Evolutionary conservation across 805 yeast species (phyloP), one percentile per base, ranked within the genome.

Genomic region (Hanseniaspora opuntiae): DNA sequence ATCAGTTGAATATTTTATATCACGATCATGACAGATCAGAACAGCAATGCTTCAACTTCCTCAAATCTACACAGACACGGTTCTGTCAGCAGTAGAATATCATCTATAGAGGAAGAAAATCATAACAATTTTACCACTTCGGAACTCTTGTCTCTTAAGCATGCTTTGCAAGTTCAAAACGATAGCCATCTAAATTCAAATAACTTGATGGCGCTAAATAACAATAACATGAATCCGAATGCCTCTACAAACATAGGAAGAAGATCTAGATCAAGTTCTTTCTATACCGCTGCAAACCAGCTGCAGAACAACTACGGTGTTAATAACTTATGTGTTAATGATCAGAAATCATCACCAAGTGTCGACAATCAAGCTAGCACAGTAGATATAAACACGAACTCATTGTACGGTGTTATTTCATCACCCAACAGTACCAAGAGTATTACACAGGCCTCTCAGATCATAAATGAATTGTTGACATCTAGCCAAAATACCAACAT

Each of bases 241-340:
- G 14, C 48, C 7, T 45, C 48, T 16, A 19, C 48, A 45, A 47
- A 39, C 22, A 16, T 35, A 17, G 48, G 54, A 11, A 42, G 54
- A 44, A 42, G 48, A 36, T 50, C 54, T 8, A 42, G 54, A 50
- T 50, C 54, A 9, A 50, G 54, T 24, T 50, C 54, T 5, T 50
- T 44, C 17, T 49, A 49, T 24, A 49, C 53, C 1, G 30, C 47
- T 2, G 37, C 36, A 11, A 49, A 40, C 25, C 45, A 49, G 24
- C 20, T 8, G 11, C 55, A 54, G 17, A 74, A 71, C 3, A 71
- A 69, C 10, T 64, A 63, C 45, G 35, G 48, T 28, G 28, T 39
- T 4, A 55, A 56, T 40, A 56, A 49, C 16, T 3, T 28, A 24
- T 2, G 22, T 2, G 42, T 28, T 16, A 38, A 17, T 3, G 55